Evolutionary conservation across 805 yeast genomes (phyloP), one percentile per base, ranked within the genome.

Genomic region (Lachancea lanzarotensis): DNA sequence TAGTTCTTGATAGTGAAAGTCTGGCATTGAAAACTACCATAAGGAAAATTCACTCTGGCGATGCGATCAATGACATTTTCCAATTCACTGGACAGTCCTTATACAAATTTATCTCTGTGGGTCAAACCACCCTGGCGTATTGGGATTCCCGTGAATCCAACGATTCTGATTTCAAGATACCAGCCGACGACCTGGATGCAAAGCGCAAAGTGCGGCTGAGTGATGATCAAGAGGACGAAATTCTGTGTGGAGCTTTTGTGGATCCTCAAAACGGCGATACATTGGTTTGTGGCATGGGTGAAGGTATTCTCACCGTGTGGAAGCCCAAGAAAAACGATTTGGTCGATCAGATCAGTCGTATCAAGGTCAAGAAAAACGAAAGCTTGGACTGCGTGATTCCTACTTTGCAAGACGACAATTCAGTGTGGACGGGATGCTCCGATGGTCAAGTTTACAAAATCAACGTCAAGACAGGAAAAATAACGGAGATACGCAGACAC

Each of bases 221-320:
- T 31, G 98, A 90, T 50, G 90, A 88, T 59, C 98, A 91, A 66
- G 96, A 84, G 53, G 98, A 91, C 57, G 98, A 91, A 59, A 66
- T 91, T n/a, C 66, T 91, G 35, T 73, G 89, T 45, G 82, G 87
- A 55, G 69, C 85, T 32, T 79, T 81, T 67, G 75, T 81, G 1
- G 85, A 82, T 50, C 75, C 75, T 1, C 74, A 79, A 12, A 75
- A 73, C 39, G 85, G 81, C 43, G 81, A 78, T 16, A 73, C 78
- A 0, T 74, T 81, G 3, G 76, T 83, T 3, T 89, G 90, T 53
- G 91, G 96, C 37, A 89, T 88, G 83, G 88, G 95, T 13, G 93
- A 84, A 57, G 98, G 98, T 3, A 76, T 87, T 12, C 72, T 88
- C 6, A 88, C 98, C 0, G 70, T 84, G 12, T 91, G 98, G 98